These are phyloP conservation scores for Paecilomyces niveus DNA, from an alignment of 2,329 filamentous ascomycete species.

Conservation along the genomic window DNA sequence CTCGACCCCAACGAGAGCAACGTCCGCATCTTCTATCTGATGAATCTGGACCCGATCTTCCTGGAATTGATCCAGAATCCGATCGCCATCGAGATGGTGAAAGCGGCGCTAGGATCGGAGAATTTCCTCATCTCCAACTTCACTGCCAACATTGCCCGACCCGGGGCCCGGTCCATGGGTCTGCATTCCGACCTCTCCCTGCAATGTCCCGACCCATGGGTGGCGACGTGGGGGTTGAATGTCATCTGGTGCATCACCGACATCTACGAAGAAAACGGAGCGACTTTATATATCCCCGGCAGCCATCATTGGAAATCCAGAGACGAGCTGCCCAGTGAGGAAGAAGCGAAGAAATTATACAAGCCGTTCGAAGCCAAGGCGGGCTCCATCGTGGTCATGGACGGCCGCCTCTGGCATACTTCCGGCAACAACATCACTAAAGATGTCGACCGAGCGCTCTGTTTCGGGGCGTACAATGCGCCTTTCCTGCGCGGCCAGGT, in stretches of 20 bases:
- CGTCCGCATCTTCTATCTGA: slow-evolving; percentile 24
- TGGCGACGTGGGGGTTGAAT: slow-evolving; percentile 11
- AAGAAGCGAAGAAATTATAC: slow-evolving; percentile 18
- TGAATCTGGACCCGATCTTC: slow-evolving; percentile 22
- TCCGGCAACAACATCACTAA: slow-evolving; percentile 23
- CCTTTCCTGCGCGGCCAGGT: slow-evolving; percentile 23
- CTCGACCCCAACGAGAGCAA: slow-evolving; percentile 23
- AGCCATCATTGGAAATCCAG: neutral
- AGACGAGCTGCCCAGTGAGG: neutral
- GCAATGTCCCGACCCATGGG: slow-evolving; percentile 27
- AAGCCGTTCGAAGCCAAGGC: slow-evolving; percentile 25
- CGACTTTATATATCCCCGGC: slow-evolving; percentile 6
- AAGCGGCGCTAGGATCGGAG: slow-evolving; percentile 18
- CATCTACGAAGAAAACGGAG: slow-evolving; percentile 22
- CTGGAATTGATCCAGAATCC: slow-evolving; percentile 21
- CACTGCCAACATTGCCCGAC: slow-evolving; percentile 29
- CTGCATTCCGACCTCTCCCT: slow-evolving; percentile 29
- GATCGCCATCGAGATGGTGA: slow-evolving; percentile 19
- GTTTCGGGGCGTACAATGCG: slow-evolving; percentile 26
- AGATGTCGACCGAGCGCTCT: slow-evolving; percentile 23
- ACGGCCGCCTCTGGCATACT: slow-evolving; percentile 28
- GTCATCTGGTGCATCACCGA: slow-evolving; percentile 28
- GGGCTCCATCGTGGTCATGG: slow-evolving; percentile 26
- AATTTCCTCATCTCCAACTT: slow-evolving; percentile 28
- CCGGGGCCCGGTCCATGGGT: slow-evolving; percentile 22